phyloP scores from a whole-genome alignment of 1,284 basidiomycete genomes.

The Pisolithus thermaeus region DNA sequence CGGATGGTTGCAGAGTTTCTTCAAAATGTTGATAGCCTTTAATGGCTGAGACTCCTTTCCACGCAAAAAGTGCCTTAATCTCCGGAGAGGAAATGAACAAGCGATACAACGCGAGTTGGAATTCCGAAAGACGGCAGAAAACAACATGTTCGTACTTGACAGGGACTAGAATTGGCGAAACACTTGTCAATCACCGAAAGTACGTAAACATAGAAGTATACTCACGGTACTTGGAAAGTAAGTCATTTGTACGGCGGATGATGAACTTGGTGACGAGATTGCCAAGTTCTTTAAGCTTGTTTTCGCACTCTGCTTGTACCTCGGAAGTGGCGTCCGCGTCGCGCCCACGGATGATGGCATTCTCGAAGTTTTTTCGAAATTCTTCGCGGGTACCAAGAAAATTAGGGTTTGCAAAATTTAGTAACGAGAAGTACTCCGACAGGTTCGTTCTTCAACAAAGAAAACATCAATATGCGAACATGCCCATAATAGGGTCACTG shows the following conservation, averaged over 20 bases:
- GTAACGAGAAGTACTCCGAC: slow-evolving; percentile 93
- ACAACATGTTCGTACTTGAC: slow-evolving; percentile 99
- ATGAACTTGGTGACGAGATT: slow-evolving; percentile 92
- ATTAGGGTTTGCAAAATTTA: slow-evolving; percentile 96
- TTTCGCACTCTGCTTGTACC: slow-evolving; percentile 79
- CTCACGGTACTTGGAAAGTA: slow-evolving; percentile 94
- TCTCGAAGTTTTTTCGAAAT: slow-evolving; percentile 97
- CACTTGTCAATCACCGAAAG: slow-evolving; percentile 7
- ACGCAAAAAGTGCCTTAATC: slow-evolving; percentile 85
- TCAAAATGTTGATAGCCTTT: slow-evolving; percentile 94
- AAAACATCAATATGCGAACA: slow-evolving; percentile 5
- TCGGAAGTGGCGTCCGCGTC: slow-evolving; percentile 87
- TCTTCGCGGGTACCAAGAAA: slow-evolving; percentile 90
- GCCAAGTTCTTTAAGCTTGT: slow-evolving; percentile 94
- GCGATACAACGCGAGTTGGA: slow-evolving; percentile 88
- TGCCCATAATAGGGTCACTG: slow-evolving; percentile 5
- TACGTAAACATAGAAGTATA: slow-evolving; percentile 16
- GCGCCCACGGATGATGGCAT: slow-evolving; percentile 88
- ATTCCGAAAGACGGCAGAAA: slow-evolving; percentile 86
- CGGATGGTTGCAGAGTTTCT: slow-evolving; percentile 98
- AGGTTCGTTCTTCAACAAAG: slow-evolving; percentile 74
- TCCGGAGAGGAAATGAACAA: slow-evolving; percentile 94
- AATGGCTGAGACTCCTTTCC: slow-evolving; percentile 93
- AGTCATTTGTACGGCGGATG: slow-evolving; percentile 94
- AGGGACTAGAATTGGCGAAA: slow-evolving; percentile 57